Evolutionary conservation across 352 stramenopile genomes (phyloP).

Genomic region (Phytophthora agathidicida): DNA sequence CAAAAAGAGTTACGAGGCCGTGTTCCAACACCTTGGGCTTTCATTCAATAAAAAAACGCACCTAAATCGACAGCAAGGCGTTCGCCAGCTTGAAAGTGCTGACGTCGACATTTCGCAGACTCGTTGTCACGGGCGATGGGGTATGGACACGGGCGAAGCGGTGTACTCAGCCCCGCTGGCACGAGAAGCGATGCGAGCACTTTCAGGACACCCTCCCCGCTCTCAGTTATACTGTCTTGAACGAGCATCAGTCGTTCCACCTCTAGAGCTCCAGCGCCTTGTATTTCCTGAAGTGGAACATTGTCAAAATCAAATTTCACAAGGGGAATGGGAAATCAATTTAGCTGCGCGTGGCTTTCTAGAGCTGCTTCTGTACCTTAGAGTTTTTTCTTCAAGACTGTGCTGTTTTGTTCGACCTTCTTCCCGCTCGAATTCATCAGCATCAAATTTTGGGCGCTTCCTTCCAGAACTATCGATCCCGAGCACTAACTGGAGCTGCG

Average conservation of each 20-base stretch:
- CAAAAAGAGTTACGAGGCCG: constrained; percentile 8
- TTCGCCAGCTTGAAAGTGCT: not conserved
- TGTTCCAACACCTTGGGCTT: constrained; percentile 1
- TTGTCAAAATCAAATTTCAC: too few species aligned
- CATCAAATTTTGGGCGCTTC: constrained; percentile 1
- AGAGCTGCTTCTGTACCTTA: constrained; percentile 6
- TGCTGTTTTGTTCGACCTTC: constrained; percentile 1
- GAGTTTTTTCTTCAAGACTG: not conserved
- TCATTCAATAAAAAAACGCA: constrained; percentile 13
- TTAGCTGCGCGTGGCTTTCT: constrained; percentile 7
- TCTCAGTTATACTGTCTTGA: constrained; percentile 9
- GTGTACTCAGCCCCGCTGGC: constrained; percentile 1
- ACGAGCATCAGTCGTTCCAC: too few species aligned
- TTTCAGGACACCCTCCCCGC: not conserved
- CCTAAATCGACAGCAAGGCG: constrained; percentile 10
- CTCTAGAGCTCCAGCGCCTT: not conserved
- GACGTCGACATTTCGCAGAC: too few species aligned
- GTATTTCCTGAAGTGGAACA: constrained; percentile 7
- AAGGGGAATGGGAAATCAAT: constrained; percentile 2
- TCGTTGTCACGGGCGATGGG: constrained; percentile 1
- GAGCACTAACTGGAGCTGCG: not conserved
- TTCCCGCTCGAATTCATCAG: not conserved
- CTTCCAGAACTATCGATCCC: constrained; percentile 3
- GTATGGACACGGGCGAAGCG: constrained; percentile 6
- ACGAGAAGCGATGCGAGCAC: constrained; percentile 1